A percentile compares a stretch with the other conserved stretches of the same genome.
Conservation (phyloP, 164 flowering plant genomes). For the Buxus sempervirens region DNA sequence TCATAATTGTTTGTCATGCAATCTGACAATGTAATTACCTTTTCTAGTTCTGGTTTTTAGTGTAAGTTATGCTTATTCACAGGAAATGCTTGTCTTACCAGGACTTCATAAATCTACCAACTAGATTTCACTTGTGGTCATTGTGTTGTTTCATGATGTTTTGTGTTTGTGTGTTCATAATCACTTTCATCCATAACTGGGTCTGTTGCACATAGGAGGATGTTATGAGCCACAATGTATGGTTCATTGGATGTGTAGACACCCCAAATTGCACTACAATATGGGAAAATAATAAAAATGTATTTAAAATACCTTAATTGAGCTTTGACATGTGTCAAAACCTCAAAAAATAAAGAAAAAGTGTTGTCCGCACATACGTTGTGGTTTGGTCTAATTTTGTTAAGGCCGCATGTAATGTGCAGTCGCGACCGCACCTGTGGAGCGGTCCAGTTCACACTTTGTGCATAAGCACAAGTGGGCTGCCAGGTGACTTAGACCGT, state of each 20-base stretch:
- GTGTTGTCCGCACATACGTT: too few species aligned
- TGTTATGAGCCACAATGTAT: constrained; percentile 79
- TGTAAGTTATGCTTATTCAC: background rate
- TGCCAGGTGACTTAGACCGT: too few species aligned
- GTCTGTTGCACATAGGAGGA: constrained; percentile 34
- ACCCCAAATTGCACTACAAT: too few species aligned
- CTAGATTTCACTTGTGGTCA: background rate
- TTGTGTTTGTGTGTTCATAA: background rate
- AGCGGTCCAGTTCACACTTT: too few species aligned
- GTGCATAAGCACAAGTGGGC: too few species aligned
- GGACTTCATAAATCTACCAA: background rate
- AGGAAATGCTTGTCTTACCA: background rate
- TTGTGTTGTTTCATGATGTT: background rate
- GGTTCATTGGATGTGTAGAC: constrained; percentile 86
- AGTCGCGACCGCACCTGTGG: too few species aligned
- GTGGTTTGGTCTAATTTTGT: too few species aligned
- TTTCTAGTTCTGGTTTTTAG: background rate
- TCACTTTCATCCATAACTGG: background rate
- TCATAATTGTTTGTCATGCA: background rate
- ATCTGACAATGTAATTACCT: background rate
- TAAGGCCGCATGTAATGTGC: too few species aligned
- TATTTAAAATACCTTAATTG: too few species aligned
- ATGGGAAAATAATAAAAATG: too few species aligned
- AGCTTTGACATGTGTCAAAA: too few species aligned
- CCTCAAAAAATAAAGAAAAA: too few species aligned